Evolutionary conservation across 2,329 filamentous ascomycete species (phyloP).

Genomic region (Fusarium graminum): DNA sequence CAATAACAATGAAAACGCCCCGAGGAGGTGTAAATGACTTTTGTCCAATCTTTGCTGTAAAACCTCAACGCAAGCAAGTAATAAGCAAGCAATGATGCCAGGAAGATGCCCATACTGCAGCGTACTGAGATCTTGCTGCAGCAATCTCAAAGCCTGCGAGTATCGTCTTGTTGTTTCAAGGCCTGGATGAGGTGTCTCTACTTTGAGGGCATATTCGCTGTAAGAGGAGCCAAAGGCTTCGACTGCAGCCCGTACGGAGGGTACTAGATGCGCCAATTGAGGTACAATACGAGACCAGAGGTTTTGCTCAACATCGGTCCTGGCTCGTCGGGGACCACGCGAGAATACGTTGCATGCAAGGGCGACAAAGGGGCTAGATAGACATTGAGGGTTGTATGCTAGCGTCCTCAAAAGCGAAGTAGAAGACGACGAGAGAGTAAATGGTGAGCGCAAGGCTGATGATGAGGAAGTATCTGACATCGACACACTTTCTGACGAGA

Average conservation of each 20-base stretch:
- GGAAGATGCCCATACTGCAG: constrained; percentile 20
- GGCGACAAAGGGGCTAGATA: constrained; percentile 15
- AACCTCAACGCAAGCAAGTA: constrained; percentile 28
- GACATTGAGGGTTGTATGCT: neutral
- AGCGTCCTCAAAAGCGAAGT: neutral
- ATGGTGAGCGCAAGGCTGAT: neutral
- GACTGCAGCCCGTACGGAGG: constrained; percentile 35
- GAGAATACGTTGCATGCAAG: constrained; percentile 29
- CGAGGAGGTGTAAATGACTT: constrained; percentile 24
- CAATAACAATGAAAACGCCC: constrained; percentile 28
- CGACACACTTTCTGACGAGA: neutral
- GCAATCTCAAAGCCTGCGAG: constrained; percentile 22
- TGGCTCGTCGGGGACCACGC: constrained; percentile 32
- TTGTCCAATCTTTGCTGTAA: constrained; percentile 31
- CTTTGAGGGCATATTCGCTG: constrained; percentile 31
- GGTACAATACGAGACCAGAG: constrained; percentile 40
- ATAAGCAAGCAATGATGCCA: constrained; percentile 38
- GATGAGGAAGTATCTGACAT: neutral
- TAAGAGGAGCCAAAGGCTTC: constrained; percentile 38
- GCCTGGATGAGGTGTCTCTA: neutral
- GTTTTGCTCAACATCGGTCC: constrained; percentile 23
- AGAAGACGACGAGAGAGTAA: neutral
- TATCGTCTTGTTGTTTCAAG: constrained; percentile 30
- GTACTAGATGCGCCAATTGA: constrained; percentile 32
- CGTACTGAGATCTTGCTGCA: constrained; percentile 34